Percentiles rank a stretch among this genome's conserved stretches.
Conservation (phyloP, 345 rosid species). For the Eutrema heterophyllum region DNA sequence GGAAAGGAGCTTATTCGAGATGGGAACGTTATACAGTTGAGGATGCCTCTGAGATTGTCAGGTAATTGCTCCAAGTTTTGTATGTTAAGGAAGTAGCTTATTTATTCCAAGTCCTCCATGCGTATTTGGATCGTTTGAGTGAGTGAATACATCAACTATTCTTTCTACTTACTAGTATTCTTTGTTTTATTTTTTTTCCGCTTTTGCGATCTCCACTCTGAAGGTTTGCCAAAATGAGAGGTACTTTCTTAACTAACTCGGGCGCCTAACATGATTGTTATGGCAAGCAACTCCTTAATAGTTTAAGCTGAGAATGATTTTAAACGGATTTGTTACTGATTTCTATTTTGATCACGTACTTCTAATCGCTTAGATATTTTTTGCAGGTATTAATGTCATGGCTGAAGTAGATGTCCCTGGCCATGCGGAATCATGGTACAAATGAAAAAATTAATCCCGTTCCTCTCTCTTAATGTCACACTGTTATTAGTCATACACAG, state of each 20-base stretch:
- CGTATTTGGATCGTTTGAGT: background rate
- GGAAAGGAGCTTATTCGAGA: constrained; percentile 86
- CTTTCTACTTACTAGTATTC: constrained; percentile 27
- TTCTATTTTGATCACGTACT: background rate
- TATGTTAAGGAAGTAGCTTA: background rate
- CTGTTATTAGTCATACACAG: background rate
- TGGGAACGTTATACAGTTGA: constrained; percentile 92
- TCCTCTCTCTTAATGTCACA: background rate
- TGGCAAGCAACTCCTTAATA: background rate
- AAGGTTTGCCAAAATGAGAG: constrained; percentile 95
- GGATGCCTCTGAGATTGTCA: constrained; percentile 84
- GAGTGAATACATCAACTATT: background rate
- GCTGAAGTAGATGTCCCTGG: constrained; percentile 97
- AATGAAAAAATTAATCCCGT: background rate
- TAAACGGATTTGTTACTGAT: background rate
- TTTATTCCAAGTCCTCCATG: background rate
- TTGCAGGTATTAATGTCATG: constrained; percentile 87
- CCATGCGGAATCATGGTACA: constrained; percentile 95
- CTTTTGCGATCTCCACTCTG: constrained; percentile 32
- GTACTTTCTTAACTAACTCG: constrained; percentile 35
- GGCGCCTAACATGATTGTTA: background rate
- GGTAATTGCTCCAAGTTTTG: constrained; percentile 39
- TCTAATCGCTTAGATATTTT: background rate
- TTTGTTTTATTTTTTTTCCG: background rate
- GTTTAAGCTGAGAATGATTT: constrained; percentile 3